Conservation (phyloP, 129 eudicot species). For the Rutidosis leptorrhynchoides region DNA sequence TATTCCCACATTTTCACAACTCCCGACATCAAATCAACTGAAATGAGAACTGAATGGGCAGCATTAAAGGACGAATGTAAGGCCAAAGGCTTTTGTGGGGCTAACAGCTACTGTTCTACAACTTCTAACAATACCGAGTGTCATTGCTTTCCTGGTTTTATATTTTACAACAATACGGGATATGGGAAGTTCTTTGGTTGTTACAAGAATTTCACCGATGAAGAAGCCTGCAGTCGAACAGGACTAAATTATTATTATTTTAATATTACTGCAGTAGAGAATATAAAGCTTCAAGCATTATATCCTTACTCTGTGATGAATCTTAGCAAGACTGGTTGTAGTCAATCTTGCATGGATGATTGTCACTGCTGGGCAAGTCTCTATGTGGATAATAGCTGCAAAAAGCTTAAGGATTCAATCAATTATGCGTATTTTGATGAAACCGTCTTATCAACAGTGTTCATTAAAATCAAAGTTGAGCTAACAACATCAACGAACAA, state of each 20-base stretch:
- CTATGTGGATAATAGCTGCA: conserved; percentile 15
- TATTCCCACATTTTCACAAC: conserved; percentile 33
- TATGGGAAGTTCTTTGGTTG: conserved; percentile 31
- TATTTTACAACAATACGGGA: neutral
- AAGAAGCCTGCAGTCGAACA: conserved; percentile 26
- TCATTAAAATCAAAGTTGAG: conserved; percentile 26
- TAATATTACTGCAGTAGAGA: conserved; percentile 4
- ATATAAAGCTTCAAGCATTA: neutral
- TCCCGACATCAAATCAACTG: neutral
- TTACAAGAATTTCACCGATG: conserved; percentile 31
- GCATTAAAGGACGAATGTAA: conserved; percentile 25
- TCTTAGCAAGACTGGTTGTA: conserved; percentile 20
- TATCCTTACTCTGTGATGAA: conserved; percentile 5
- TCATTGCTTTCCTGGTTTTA: conserved; percentile 38
- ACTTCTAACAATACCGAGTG: neutral
- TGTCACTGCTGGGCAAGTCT: conserved; percentile 34
- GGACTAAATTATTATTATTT: neutral
- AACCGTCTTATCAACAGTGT: conserved; percentile 3
- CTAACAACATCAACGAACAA: neutral
- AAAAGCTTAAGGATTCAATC: conserved; percentile 14
- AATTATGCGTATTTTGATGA: conserved; percentile 1
- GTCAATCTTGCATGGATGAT: conserved; percentile 27
- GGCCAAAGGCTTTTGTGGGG: conserved; percentile 34
- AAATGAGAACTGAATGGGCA: conserved; percentile 17
- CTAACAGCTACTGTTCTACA: conserved; percentile 32